Percentiles rank a stretch among this genome's conserved stretches.
These are phyloP conservation scores for Cerrena zonata DNA, from an alignment of 1,284 basidiomycete species.

Conservation along the genomic window DNA sequence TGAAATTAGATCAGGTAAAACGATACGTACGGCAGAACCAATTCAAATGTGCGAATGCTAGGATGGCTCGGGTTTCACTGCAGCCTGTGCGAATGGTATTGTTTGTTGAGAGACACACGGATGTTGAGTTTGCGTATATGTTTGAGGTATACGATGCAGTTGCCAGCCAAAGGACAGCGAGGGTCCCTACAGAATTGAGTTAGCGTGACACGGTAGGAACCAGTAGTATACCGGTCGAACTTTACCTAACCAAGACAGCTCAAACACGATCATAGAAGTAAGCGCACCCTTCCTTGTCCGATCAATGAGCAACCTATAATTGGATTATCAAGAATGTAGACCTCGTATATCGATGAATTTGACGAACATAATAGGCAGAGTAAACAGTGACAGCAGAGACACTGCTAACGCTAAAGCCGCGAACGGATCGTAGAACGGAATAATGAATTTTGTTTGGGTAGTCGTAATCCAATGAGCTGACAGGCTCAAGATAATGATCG, in stretches of 20 bases:
- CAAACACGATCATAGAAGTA: slow-evolving; percentile 13
- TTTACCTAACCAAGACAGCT: slow-evolving; percentile 13
- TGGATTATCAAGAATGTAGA: slow-evolving; percentile 1
- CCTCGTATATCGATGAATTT: background rate
- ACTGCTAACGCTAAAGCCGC: slow-evolving; percentile 19
- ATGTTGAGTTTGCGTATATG: slow-evolving; percentile 5
- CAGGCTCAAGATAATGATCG: slow-evolving; percentile 18
- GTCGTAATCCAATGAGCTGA: slow-evolving; percentile 16
- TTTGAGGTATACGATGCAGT: slow-evolving; percentile 7
- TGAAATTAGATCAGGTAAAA: background rate
- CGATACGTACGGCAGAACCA: slow-evolving; percentile 12
- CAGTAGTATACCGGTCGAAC: background rate
- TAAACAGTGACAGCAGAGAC: slow-evolving; percentile 18
- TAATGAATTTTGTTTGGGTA: slow-evolving; percentile 10
- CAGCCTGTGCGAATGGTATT: slow-evolving; percentile 1
- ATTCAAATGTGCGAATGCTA: slow-evolving; percentile 10
- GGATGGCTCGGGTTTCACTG: slow-evolving; percentile 12
- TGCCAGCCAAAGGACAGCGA: slow-evolving; percentile 12
- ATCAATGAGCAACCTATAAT: slow-evolving; percentile 16
- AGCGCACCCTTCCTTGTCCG: slow-evolving; percentile 13
- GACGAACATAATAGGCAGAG: slow-evolving; percentile 21
- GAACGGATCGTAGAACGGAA: slow-evolving; percentile 13
- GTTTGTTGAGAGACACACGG: background rate
- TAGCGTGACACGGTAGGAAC: background rate
- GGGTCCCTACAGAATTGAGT: slow-evolving; percentile 4